A percentile compares a stretch with the other conserved stretches of the same genome.
phyloP scores from a whole-genome alignment of 1,284 basidiomycete species.

The Heterobasidion irregulare region DNA sequence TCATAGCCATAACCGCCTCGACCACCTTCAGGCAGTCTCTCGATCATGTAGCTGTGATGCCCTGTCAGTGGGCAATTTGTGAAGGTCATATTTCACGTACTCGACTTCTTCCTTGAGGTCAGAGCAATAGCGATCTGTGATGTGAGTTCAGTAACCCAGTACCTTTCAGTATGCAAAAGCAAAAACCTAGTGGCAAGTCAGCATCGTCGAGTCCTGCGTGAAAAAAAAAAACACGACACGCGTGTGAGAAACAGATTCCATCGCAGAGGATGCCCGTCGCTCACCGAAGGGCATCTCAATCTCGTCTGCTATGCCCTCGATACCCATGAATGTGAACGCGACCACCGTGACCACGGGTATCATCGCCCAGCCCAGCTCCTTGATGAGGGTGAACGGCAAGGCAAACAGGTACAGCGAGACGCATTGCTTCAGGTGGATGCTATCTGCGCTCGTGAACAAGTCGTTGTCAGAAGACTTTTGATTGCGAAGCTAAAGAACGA shows the following conservation, averaged over 20 bases:
- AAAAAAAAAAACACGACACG: background rate
- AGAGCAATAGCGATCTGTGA: slow-evolving; percentile 70
- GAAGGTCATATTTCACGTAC: slow-evolving; percentile 29
- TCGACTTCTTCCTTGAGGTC: slow-evolving; percentile 81
- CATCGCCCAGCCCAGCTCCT: slow-evolving; percentile 73
- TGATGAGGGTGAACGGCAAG: slow-evolving; percentile 76
- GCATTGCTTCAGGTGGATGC: slow-evolving; percentile 90
- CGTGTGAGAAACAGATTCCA: background rate
- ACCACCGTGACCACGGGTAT: slow-evolving; percentile 79
- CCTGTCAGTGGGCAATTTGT: background rate
- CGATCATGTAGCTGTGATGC: slow-evolving; percentile 61
- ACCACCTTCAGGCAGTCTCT: slow-evolving; percentile 71
- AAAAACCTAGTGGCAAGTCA: slow-evolving; percentile 63
- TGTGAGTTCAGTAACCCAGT: slow-evolving; percentile 14
- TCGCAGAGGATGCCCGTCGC: slow-evolving; percentile 13
- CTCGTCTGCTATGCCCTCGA: slow-evolving; percentile 89
- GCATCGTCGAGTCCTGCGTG: slow-evolving; percentile 46
- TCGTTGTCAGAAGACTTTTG: background rate
- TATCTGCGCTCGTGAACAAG: slow-evolving; percentile 32
- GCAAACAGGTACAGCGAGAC: slow-evolving; percentile 85
- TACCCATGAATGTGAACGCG: slow-evolving; percentile 86
- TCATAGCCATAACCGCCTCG: slow-evolving; percentile 57
- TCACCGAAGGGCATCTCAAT: slow-evolving; percentile 85
- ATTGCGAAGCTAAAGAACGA: background rate
- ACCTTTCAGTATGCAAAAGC: slow-evolving; percentile 10